Conservation (phyloP, 2,329 filamentous ascomycete genomes). For the Incumbomyces lentus region DNA sequence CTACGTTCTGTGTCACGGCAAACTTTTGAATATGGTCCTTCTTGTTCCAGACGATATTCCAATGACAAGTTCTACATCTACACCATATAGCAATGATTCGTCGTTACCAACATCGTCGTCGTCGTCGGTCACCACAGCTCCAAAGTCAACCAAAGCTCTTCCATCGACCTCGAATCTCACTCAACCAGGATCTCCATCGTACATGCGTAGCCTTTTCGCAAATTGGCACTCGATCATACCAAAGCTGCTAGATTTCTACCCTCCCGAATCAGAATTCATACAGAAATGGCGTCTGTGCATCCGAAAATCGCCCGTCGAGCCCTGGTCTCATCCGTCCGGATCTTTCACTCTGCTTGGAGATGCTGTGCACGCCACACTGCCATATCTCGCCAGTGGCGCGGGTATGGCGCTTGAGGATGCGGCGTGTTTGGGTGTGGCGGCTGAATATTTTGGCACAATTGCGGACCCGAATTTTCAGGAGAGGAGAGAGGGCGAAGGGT, state of each 20-base stretch:
- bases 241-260: slow-evolving; percentile 17
- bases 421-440: slow-evolving; percentile 24
- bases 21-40: slow-evolving; percentile 39
- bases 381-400: slow-evolving; percentile 25
- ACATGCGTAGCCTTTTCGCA: slow-evolving; percentile 23
- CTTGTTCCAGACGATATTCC: slow-evolving; percentile 38
- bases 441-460: slow-evolving; percentile 11
- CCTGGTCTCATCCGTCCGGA: slow-evolving; percentile 12
- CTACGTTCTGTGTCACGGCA: slow-evolving; percentile 36
- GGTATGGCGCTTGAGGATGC: slow-evolving; percentile 25
- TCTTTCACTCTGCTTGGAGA: slow-evolving; percentile 30
- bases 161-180: slow-evolving; percentile 1
- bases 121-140: too few relatives aligned
- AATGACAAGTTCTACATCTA: slow-evolving; percentile 13
- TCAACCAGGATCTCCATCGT: slow-evolving; percentile 17
- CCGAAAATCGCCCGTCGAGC: slow-evolving; percentile 10
- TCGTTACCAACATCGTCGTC: too few relatives aligned
- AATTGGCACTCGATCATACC: slow-evolving; percentile 25
- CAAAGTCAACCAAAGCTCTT: too few relatives aligned
- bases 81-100: too few relatives aligned
- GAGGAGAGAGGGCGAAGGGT: slow-evolving; percentile 4
- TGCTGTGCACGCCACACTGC: slow-evolving; percentile 37
- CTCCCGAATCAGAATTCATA: slow-evolving; percentile 11
- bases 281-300: slow-evolving; percentile 17
- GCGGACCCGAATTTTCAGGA: not conserved